Evolutionary conservation across 129 eudicot species (phyloP).

Genomic region (Ambrosia trifida): DNA sequence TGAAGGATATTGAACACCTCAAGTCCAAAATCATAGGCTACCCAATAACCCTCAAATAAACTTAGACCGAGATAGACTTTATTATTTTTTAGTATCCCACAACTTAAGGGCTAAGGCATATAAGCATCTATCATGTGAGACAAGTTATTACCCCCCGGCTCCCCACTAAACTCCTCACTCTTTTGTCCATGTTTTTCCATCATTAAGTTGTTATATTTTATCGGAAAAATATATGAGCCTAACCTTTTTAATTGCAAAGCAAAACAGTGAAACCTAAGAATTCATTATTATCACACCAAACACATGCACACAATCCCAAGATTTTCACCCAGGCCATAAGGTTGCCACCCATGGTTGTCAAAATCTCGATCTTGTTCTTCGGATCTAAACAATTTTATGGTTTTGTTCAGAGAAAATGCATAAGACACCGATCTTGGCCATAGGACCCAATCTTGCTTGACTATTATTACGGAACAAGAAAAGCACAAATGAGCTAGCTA

Average conservation of each 20-base stretch:
- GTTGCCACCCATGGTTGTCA: neutral
- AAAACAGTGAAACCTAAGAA: neutral
- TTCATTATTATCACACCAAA: neutral
- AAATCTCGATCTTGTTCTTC: neutral
- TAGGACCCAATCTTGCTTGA: neutral
- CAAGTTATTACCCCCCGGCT: neutral
- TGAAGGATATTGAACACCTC: too few relatives aligned
- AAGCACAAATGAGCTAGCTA: neutral
- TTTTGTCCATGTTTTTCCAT: constrained; percentile 1
- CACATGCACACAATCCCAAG: neutral
- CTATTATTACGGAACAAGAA: neutral
- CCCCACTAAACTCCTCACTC: neutral
- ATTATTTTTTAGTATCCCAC: too few relatives aligned
- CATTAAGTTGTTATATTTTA: neutral
- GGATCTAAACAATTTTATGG: neutral
- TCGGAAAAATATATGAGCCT: neutral
- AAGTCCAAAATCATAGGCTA: too few relatives aligned
- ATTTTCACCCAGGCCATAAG: neutral
- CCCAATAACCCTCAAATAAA: too few relatives aligned
- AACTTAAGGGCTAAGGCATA: neutral
- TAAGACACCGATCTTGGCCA: neutral
- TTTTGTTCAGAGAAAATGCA: neutral
- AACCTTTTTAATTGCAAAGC: neutral
- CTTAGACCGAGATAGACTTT: too few relatives aligned
- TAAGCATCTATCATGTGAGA: neutral